Conservation (phyloP, 352 stramenopile genomes). For the Globisporangium uncinulatum region DNA sequence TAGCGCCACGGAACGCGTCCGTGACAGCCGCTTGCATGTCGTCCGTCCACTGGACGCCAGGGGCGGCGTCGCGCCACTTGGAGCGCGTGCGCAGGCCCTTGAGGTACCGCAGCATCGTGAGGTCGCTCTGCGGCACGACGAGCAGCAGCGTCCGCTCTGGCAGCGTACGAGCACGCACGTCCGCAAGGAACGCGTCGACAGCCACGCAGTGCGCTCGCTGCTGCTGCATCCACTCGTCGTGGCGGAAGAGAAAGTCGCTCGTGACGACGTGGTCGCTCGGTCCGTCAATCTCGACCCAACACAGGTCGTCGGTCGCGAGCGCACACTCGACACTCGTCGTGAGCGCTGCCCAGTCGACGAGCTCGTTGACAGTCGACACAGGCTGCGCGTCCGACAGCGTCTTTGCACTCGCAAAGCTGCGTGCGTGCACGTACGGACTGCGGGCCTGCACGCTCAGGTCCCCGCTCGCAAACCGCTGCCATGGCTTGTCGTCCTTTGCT, state of each 20-base stretch:
- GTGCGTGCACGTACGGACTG: conserved; percentile 49
- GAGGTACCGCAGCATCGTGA: conserved; percentile 65
- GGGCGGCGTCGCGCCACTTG: conserved; percentile 61
- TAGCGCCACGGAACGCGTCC: conserved; percentile 59
- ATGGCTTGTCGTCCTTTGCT: conserved; percentile 45
- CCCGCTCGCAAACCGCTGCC: conserved; percentile 65
- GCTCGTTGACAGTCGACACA: conserved; percentile 26
- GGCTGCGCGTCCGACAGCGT: conserved; percentile 4
- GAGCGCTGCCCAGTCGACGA: conserved; percentile 26
- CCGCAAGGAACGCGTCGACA: conserved; percentile 41
- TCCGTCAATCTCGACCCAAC: conserved; percentile 72
- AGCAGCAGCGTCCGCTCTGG: conserved; percentile 49
- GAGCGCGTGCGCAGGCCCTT: conserved; percentile 68
- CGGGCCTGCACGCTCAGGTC: conserved; percentile 42
- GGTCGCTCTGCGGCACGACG: conserved; percentile 64
- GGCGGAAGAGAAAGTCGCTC: conserved; percentile 56
- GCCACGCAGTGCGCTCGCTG: conserved; percentile 44
- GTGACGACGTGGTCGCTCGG: conserved; percentile 23
- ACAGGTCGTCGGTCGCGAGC: conserved; percentile 37
- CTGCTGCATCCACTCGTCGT: conserved; percentile 61
- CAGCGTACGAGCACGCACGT: conserved; percentile 37
- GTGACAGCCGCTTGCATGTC: conserved; percentile 60
- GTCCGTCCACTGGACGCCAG: conserved; percentile 26
- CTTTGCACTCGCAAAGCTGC: conserved; percentile 6
- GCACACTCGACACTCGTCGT: conserved; percentile 25